A percentile compares a stretch with the other conserved stretches of the same genome.
These are phyloP conservation scores for Thyridium curvatum DNA, from an alignment of 2,329 filamentous ascomycete species.

Conservation along the genomic window DNA sequence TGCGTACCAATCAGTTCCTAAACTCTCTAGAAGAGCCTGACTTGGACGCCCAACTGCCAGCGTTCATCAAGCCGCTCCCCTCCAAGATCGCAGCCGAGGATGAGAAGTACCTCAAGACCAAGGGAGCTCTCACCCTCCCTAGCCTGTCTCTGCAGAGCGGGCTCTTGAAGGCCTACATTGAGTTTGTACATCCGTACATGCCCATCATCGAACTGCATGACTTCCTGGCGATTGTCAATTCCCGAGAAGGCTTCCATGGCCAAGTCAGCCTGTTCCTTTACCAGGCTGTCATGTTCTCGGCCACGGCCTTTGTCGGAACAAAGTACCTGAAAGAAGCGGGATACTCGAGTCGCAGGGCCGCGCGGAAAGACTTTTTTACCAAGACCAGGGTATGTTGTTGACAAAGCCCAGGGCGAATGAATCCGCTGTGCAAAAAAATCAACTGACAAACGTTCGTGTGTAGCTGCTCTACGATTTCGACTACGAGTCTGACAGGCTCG, in stretches of 20 bases:
- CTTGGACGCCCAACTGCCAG: slow-evolving; percentile 45
- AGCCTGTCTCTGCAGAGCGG: slow-evolving; percentile 66
- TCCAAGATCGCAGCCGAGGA: slow-evolving; percentile 73
- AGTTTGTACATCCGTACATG: slow-evolving; percentile 94
- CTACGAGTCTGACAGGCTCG: slow-evolving; percentile 84
- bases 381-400: slow-evolving; percentile 65
- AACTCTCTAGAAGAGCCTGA: slow-evolving; percentile 42
- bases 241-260: slow-evolving; percentile 61
- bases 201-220: slow-evolving; percentile 69
- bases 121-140: slow-evolving; percentile 78
- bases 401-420: background rate
- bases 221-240: slow-evolving; percentile 54
- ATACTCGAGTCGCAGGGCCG: slow-evolving; percentile 70
- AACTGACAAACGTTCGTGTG: slow-evolving; percentile 6
- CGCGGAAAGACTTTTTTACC: slow-evolving; percentile 82
- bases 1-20: slow-evolving; percentile 34
- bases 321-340: slow-evolving; percentile 70
- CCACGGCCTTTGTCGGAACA: slow-evolving; percentile 81
- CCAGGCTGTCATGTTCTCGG: slow-evolving; percentile 92
- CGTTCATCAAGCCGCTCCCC: slow-evolving; percentile 75
- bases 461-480: slow-evolving; percentile 90
- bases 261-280: slow-evolving; percentile 82
- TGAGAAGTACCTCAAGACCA: slow-evolving; percentile 73
- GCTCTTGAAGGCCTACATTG: slow-evolving; percentile 73
- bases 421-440: slow-evolving; percentile 2